Conservation (phyloP, 441 rosid genomes). For the Dalechampia spathulata region DNA sequence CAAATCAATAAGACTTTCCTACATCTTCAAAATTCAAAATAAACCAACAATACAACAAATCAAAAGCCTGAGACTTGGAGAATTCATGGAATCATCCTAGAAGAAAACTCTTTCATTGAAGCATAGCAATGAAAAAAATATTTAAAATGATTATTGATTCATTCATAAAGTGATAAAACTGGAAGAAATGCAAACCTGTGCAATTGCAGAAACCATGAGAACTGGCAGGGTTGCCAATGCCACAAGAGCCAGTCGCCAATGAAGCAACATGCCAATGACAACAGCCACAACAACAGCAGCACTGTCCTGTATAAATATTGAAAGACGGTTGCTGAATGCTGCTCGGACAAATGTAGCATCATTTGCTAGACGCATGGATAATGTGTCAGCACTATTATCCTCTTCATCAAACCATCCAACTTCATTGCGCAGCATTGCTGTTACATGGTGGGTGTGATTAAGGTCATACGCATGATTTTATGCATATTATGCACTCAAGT, state of each 20-base stretch:
- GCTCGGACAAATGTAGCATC: slow-evolving; percentile 99
- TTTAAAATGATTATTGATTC: not conserved
- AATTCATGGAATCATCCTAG: not conserved
- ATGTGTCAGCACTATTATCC: slow-evolving; percentile 88
- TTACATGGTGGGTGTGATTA: slow-evolving; percentile 22
- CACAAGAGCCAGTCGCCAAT: slow-evolving; percentile 91
- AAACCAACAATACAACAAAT: not conserved
- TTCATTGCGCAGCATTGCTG: slow-evolving; percentile 98
- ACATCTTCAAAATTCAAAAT: not conserved
- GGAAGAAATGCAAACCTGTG: slow-evolving; percentile 69
- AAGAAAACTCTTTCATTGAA: too few species aligned
- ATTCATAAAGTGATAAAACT: slow-evolving; percentile 5
- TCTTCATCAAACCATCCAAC: slow-evolving; percentile 99
- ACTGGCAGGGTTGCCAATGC: slow-evolving; percentile 90
- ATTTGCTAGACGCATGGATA: slow-evolving; percentile 97
- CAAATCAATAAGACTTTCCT: not conserved
- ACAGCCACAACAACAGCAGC: slow-evolving; percentile 87
- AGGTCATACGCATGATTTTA: slow-evolving; percentile 11
- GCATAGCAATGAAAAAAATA: not conserved
- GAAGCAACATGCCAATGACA: slow-evolving; percentile 73
- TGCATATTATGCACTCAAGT: not conserved
- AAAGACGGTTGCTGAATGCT: slow-evolving; percentile 93
- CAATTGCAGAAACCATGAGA: slow-evolving; percentile 81
- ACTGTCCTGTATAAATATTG: slow-evolving; percentile 88
- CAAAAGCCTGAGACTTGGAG: not conserved